Evolutionary conservation across 1,284 basidiomycete species (phyloP).

Genomic region (Puccinia triticina): DNA sequence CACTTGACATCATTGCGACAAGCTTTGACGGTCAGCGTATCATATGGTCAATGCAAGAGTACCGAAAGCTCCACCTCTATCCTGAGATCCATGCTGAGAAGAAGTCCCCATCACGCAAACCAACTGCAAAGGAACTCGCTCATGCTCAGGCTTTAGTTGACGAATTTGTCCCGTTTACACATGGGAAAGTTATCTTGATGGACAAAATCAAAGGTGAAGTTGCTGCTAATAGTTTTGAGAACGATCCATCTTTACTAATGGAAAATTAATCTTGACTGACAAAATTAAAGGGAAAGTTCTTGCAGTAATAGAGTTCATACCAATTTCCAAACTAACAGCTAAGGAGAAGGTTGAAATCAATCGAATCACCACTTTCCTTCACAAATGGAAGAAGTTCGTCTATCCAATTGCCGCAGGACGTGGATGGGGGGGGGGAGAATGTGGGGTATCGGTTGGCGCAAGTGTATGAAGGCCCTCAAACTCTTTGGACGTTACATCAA

Average conservation of each 20-base stretch:
- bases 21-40: not conserved
- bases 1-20: not conserved
- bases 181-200: not conserved
- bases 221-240: too few relatives aligned
- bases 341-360: not conserved
- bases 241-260: too few relatives aligned
- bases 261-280: too few relatives aligned
- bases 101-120: not conserved
- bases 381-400: not conserved
- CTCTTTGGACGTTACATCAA: not conserved
- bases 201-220: too few relatives aligned
- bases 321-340: not conserved
- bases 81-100: not conserved
- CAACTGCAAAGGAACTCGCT: not conserved
- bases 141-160: not conserved
- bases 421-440: not conserved
- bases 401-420: not conserved
- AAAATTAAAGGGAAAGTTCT: not conserved
- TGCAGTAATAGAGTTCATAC: not conserved
- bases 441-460: too few relatives aligned
- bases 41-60: not conserved
- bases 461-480: not conserved
- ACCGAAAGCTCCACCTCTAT: not conserved
- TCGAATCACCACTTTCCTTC: not conserved
- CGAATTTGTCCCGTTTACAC: not conserved